Percentiles rank a stretch among this genome's conserved stretches.
These are phyloP conservation scores for Myriosclerotinia curreyana DNA, from an alignment of 2,329 filamentous ascomycete species.

Conservation along the genomic window DNA sequence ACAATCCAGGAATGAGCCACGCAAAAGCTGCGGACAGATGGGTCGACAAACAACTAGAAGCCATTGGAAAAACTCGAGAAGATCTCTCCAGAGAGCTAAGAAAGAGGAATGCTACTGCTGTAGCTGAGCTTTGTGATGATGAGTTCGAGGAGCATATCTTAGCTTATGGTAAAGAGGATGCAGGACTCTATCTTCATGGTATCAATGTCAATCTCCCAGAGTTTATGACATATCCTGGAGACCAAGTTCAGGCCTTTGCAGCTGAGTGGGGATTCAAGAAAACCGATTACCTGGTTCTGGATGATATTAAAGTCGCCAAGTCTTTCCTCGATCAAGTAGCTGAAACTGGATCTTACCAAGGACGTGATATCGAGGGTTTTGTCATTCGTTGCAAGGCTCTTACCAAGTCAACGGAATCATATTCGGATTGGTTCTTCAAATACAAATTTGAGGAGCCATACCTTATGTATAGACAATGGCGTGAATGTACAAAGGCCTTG, in stretches of 20 bases:
- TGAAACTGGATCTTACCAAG: slow-evolving; percentile 84
- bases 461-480: slow-evolving; percentile 97
- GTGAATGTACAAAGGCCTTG: slow-evolving; percentile 89
- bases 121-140: slow-evolving; percentile 95
- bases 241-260: slow-evolving; percentile 84
- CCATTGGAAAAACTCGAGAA: slow-evolving; percentile 71
- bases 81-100: slow-evolving; percentile 76
- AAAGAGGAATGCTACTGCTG: slow-evolving; percentile 83
- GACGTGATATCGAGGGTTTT: slow-evolving; percentile 93
- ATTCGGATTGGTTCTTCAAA: slow-evolving; percentile 99
- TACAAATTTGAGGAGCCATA: slow-evolving; percentile 99
- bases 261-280: slow-evolving; percentile 92
- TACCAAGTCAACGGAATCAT: slow-evolving; percentile 52
- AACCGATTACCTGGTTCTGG: slow-evolving; percentile 73
- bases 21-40: slow-evolving; percentile 78
- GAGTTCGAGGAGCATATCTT: slow-evolving; percentile 95
- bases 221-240: slow-evolving; percentile 82
- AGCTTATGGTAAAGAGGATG: slow-evolving; percentile 75
- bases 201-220: slow-evolving; percentile 93
- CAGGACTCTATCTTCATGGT: slow-evolving; percentile 92
- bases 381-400: slow-evolving; percentile 80
- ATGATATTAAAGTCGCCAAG: slow-evolving; percentile 72
- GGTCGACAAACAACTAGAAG: slow-evolving; percentile 74
- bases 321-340: slow-evolving; percentile 79
- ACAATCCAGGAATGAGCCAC: slow-evolving; percentile 66